A percentile compares a stretch with the other conserved stretches of the same genome.
phyloP scores from a whole-genome alignment of 2,329 filamentous ascomycete genomes.

The Macrophomina pseudophaseolina region DNA sequence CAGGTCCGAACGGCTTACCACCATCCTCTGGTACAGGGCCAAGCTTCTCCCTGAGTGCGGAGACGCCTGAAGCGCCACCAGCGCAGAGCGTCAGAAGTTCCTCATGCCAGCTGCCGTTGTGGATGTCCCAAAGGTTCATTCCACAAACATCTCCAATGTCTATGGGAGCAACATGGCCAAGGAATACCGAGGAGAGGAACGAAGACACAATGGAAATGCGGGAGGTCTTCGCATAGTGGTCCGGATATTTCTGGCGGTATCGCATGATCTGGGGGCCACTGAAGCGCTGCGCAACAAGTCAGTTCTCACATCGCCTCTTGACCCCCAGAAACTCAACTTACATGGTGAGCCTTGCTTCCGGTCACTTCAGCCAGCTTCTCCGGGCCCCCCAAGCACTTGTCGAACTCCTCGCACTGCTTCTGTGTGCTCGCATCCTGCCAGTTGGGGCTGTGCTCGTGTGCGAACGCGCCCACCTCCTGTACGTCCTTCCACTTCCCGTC shows the following conservation, averaged over 20 bases:
- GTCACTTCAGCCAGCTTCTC: conserved; percentile 77
- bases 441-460: conserved; percentile 87
- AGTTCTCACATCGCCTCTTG: conserved; percentile 12
- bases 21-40: conserved; percentile 81
- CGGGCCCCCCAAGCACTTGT: conserved; percentile 69
- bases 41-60: conserved; percentile 75
- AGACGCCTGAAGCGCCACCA: conserved; percentile 66
- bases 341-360: conserved; percentile 93
- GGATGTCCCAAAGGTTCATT: conserved; percentile 96
- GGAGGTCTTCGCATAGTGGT: conserved; percentile 78
- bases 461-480: conserved; percentile 65
- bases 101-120: conserved; percentile 73
- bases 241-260: conserved; percentile 78
- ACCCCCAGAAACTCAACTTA: conserved; percentile 50
- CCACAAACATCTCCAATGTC: conserved; percentile 95
- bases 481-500: conserved; percentile 30
- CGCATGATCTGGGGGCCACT: conserved; percentile 96
- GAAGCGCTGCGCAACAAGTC: conserved; percentile 70
- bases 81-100: conserved; percentile 76
- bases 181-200: conserved; percentile 88
- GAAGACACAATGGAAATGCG: conserved; percentile 94
- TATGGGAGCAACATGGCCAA: conserved; percentile 83
- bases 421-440: conserved; percentile 99
- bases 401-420: conserved; percentile 86
- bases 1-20: conserved; percentile 74